Percentiles rank a stretch among this genome's conserved stretches.
Evolutionary conservation across 2,329 filamentous ascomycete species (phyloP).

Genomic region (Sphaerostilbella broomeana): DNA sequence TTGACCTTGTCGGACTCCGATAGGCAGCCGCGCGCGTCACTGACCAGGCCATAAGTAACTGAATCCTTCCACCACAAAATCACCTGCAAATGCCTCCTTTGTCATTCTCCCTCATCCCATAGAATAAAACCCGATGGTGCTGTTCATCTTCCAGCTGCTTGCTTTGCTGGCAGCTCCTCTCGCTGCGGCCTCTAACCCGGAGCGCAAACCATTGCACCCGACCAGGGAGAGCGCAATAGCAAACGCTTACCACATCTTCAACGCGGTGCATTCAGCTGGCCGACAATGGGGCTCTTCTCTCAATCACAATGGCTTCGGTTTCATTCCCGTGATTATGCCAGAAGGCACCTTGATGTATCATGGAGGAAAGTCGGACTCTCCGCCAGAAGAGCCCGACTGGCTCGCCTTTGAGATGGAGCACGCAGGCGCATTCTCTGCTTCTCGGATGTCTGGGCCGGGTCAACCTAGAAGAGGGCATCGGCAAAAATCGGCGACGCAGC

Average conservation of each 20-base stretch:
- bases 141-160: not conserved
- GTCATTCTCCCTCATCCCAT: no score
- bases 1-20: no score
- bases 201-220: conserved; percentile 26
- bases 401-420: conserved; percentile 73
- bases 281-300: conserved; percentile 68
- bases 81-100: no score
- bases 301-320: conserved; percentile 69
- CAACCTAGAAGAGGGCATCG: not conserved
- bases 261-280: conserved; percentile 63
- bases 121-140: not conserved
- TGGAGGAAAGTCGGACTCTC: conserved; percentile 41
- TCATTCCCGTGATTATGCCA: conserved; percentile 61
- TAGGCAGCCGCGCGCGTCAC: no score
- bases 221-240: conserved; percentile 31
- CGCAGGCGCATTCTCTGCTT: conserved; percentile 54
- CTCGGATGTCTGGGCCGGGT: not conserved
- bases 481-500: not conserved
- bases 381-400: conserved; percentile 57
- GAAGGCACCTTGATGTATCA: conserved; percentile 62
- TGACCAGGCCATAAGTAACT: no score
- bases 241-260: conserved; percentile 64
- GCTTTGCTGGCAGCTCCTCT: conserved; percentile 3
- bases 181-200: not conserved
- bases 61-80: no score